Evolutionary conservation across 164 flowering plant species (phyloP).

Genomic region (Pachysandra terminalis): DNA sequence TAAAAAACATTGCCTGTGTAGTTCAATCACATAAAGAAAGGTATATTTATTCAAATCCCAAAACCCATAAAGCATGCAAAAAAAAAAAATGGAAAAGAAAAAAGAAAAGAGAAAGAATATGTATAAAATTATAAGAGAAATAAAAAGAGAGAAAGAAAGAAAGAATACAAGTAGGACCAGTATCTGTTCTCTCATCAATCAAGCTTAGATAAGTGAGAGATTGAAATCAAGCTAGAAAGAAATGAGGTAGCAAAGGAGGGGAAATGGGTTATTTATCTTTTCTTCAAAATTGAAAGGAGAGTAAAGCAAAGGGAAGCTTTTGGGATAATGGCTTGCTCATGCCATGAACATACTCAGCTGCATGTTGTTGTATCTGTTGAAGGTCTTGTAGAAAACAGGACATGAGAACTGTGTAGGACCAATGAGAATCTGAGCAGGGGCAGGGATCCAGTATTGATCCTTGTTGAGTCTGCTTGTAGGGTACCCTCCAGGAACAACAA

Average conservation of each 20-base stretch:
- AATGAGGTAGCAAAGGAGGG: conserved; percentile 4
- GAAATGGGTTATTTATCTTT: too few relatives aligned
- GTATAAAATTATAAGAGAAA: too few relatives aligned
- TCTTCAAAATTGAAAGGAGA: too few relatives aligned
- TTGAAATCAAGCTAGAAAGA: conserved; percentile 24
- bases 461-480: conserved; percentile 48
- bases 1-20: conserved; percentile 65
- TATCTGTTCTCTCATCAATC: not conserved
- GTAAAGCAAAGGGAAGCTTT: conserved; percentile 8
- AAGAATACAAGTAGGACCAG: conserved; percentile 26
- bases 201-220: conserved; percentile 21
- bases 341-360: conserved; percentile 46
- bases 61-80: too few relatives aligned
- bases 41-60: conserved; percentile 21
- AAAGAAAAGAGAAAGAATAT: too few relatives aligned
- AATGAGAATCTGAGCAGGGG: too few relatives aligned
- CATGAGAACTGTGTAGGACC: too few relatives aligned
- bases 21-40: conserved; percentile 45
- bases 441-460: conserved; percentile 96
- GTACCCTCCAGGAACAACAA: conserved; percentile 31
- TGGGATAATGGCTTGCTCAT: conserved; percentile 3
- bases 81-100: too few relatives aligned
- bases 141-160: conserved; percentile 22
- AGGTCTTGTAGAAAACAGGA: too few relatives aligned
- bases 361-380: conserved; percentile 98